Conservation (phyloP, 1,139 yeast genomes). For the Debaryomyces nepalensis region DNA sequence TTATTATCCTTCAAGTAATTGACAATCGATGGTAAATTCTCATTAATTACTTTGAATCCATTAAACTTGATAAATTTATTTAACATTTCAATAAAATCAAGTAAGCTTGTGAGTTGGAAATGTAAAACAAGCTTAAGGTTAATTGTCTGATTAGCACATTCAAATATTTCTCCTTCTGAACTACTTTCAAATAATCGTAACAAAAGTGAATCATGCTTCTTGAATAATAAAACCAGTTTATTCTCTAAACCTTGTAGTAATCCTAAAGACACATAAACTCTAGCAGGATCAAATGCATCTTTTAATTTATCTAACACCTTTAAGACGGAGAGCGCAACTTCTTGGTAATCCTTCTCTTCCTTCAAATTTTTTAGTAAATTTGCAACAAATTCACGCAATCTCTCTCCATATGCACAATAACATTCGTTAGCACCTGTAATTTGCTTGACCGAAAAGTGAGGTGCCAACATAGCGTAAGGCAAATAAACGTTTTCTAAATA, state of each 20-base stretch:
- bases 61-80: conserved; percentile 50
- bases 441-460: conserved; percentile 53
- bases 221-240: conserved; percentile 33
- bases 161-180: conserved; percentile 65
- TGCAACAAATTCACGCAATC: conserved; percentile 51
- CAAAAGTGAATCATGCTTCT: conserved; percentile 34
- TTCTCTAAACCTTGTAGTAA: conserved; percentile 54
- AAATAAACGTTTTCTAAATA: conserved; percentile 58
- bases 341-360: conserved; percentile 29
- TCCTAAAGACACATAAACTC: conserved; percentile 66
- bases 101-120: conserved; percentile 24
- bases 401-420: conserved; percentile 63
- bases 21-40: conserved; percentile 33
- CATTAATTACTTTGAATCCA: conserved; percentile 36
- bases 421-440: conserved; percentile 25
- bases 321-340: conserved; percentile 37
- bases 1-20: conserved; percentile 22
- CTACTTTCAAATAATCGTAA: conserved; percentile 53
- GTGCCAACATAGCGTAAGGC: conserved; percentile 68
- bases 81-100: conserved; percentile 35
- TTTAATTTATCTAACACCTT: conserved; percentile 51
- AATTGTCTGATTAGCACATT: conserved; percentile 54
- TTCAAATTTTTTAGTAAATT: conserved; percentile 46
- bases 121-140: conserved; percentile 51
- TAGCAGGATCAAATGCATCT: conserved; percentile 71